Evolutionary conservation across 768 basidiomycete species (phyloP).

Genomic region (Boletales sp.): DNA sequence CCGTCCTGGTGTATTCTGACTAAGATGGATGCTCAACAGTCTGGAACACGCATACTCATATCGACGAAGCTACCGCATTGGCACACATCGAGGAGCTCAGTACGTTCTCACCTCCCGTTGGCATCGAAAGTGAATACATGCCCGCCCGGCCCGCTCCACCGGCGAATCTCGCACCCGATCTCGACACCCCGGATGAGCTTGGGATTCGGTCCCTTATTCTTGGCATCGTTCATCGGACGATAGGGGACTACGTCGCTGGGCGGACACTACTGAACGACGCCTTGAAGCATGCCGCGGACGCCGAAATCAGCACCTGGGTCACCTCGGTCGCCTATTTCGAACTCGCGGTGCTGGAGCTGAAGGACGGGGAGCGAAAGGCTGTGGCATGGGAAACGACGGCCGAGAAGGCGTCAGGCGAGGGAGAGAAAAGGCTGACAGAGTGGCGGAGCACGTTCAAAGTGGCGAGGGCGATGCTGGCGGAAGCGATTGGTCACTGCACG

Average conservation of each 20-base stretch:
- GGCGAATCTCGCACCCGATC: slow-evolving; percentile 28
- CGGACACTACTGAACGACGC: slow-evolving; percentile 54
- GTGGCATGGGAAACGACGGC: slow-evolving; percentile 29
- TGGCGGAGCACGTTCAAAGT: slow-evolving; percentile 50
- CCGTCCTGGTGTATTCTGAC: neutral
- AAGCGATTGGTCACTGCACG: slow-evolving; percentile 44
- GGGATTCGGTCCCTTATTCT: slow-evolving; percentile 67
- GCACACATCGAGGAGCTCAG: slow-evolving; percentile 57
- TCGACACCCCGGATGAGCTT: slow-evolving; percentile 69
- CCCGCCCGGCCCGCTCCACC: neutral
- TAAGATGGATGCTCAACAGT: slow-evolving; percentile 38
- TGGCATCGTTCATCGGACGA: slow-evolving; percentile 61
- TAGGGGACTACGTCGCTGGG: slow-evolving; percentile 41
- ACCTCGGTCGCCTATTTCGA: slow-evolving; percentile 66
- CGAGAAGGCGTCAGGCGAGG: slow-evolving; percentile 2
- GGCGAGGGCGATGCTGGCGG: slow-evolving; percentile 50
- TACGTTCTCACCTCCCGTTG: slow-evolving; percentile 44
- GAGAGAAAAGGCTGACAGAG: slow-evolving; percentile 9
- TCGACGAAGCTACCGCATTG: slow-evolving; percentile 48
- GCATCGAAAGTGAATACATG: slow-evolving; percentile 31
- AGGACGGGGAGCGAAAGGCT: slow-evolving; percentile 46
- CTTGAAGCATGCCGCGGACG: slow-evolving; percentile 33
- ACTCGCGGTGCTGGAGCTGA: slow-evolving; percentile 65
- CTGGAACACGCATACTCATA: slow-evolving; percentile 75
- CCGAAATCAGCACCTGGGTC: slow-evolving; percentile 65